These are phyloP conservation scores for Emydomyces testavorans DNA, from an alignment of 2,329 filamentous ascomycete species.

Conservation along the genomic window DNA sequence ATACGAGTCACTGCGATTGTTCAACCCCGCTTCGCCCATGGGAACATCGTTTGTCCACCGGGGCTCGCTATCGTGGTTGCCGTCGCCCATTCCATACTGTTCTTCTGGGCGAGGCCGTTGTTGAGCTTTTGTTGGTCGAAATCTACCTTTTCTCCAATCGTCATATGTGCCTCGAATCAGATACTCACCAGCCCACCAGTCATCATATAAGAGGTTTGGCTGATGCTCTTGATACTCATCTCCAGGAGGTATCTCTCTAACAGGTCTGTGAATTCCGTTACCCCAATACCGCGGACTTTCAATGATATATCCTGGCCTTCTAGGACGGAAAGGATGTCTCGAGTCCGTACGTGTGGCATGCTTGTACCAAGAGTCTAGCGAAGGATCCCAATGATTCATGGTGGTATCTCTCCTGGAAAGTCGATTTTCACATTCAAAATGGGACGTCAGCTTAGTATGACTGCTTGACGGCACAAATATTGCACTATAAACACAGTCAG, in stretches of 20 bases:
- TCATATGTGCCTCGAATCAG: background rate
- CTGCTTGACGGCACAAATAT: background rate
- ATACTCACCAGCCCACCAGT: background rate
- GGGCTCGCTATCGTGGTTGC: background rate
- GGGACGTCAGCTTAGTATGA: background rate
- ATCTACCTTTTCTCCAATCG: background rate
- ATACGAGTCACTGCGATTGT: conserved; percentile 2
- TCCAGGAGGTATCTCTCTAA: no score
- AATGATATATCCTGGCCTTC: background rate
- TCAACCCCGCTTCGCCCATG: background rate
- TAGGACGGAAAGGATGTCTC: background rate
- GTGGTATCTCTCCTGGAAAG: background rate
- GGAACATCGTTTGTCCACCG: background rate
- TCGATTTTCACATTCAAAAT: background rate
- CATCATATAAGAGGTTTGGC: background rate
- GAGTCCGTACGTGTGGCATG: background rate
- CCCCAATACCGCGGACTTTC: background rate
- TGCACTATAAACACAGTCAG: background rate
- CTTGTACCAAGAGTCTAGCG: background rate
- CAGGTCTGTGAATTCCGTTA: background rate
- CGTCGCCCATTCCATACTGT: background rate
- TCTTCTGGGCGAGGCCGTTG: background rate
- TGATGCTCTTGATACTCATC: background rate
- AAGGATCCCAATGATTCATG: background rate
- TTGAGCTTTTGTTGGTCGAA: background rate